phyloP scores from a whole-genome alignment of 768 basidiomycete species.

The Phlebiopsis gigantea region DNA sequence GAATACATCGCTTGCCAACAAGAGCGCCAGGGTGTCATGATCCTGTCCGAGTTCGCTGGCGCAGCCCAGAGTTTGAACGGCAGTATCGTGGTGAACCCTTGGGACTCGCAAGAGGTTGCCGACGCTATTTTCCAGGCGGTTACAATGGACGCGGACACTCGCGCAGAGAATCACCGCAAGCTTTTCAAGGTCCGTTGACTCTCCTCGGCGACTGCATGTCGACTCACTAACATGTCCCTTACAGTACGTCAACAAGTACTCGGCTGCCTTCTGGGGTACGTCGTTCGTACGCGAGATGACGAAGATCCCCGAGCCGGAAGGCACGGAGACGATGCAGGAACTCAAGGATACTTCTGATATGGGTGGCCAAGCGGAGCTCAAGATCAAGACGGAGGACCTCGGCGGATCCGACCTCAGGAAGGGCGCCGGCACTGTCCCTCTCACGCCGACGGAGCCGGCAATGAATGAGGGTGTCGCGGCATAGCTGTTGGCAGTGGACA shows the following conservation, averaged over 20 bases:
- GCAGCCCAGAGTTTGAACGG: slow-evolving; percentile 96
- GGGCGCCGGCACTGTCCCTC: slow-evolving; percentile 19
- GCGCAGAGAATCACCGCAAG: slow-evolving; percentile 93
- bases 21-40: slow-evolving; percentile 91
- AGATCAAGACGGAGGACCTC: slow-evolving; percentile 20
- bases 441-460: slow-evolving; percentile 19
- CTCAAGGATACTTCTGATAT: slow-evolving; percentile 16
- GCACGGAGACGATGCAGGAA: slow-evolving; percentile 13
- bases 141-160: slow-evolving; percentile 74
- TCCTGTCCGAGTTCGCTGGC: slow-evolving; percentile 97
- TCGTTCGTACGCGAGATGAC: slow-evolving; percentile 86
- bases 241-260: slow-evolving; percentile 88
- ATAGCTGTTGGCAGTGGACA: not conserved
- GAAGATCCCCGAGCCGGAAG: slow-evolving; percentile 32
- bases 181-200: slow-evolving; percentile 64
- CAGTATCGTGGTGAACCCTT: slow-evolving; percentile 95
- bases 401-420: slow-evolving; percentile 20
- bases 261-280: slow-evolving; percentile 87
- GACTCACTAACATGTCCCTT: not conserved
- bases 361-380: slow-evolving; percentile 25
- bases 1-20: slow-evolving; percentile 97
- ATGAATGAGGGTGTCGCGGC: not conserved
- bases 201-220: not conserved
- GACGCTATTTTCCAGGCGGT: slow-evolving; percentile 96
- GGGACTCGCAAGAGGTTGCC: slow-evolving; percentile 98